These are phyloP conservation scores for Elaeis guineensis DNA, from an alignment of 176 grass and related monocot species.

Conservation along the genomic window DNA sequence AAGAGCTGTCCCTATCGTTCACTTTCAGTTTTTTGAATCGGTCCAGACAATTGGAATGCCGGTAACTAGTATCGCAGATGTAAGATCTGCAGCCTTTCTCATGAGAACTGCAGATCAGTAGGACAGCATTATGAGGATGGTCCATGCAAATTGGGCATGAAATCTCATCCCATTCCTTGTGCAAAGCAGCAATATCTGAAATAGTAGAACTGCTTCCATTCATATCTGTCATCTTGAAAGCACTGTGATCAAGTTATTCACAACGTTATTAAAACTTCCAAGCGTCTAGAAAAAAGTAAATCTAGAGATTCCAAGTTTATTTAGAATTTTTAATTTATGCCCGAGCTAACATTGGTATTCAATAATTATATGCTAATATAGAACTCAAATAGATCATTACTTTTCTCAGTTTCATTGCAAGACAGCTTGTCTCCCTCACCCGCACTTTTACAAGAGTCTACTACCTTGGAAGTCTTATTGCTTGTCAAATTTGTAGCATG, in stretches of 20 bases:
- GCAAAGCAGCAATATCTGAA: conserved; percentile 25
- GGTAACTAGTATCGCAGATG: conserved; percentile 77
- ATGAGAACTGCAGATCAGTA: conserved; percentile 47
- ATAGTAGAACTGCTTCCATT: conserved; percentile 9
- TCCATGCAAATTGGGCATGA: conserved; percentile 82
- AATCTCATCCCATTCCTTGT: conserved; percentile 66
- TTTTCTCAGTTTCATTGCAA: too few relatives aligned
- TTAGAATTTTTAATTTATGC: too few relatives aligned
- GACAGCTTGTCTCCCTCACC: too few relatives aligned
- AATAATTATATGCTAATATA: too few relatives aligned
- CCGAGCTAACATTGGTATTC: too few relatives aligned
- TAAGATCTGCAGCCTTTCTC: conserved; percentile 67
- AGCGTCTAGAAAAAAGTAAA: too few relatives aligned
- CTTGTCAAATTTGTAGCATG: too few relatives aligned
- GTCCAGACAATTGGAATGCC: conserved; percentile 78
- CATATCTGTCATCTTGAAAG: conserved; percentile 24
- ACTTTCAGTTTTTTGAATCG: conserved; percentile 53
- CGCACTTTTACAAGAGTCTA: too few relatives aligned
- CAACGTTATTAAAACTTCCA: too few relatives aligned
- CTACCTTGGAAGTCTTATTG: too few relatives aligned
- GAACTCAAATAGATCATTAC: too few relatives aligned
- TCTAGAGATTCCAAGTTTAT: too few relatives aligned
- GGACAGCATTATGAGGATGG: conserved; percentile 77
- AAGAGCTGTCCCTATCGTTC: conserved; percentile 17
- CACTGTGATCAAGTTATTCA: background rate